Evolutionary conservation across 352 stramenopile genomes (phyloP).

Genomic region (Globisporangium middletonii): DNA sequence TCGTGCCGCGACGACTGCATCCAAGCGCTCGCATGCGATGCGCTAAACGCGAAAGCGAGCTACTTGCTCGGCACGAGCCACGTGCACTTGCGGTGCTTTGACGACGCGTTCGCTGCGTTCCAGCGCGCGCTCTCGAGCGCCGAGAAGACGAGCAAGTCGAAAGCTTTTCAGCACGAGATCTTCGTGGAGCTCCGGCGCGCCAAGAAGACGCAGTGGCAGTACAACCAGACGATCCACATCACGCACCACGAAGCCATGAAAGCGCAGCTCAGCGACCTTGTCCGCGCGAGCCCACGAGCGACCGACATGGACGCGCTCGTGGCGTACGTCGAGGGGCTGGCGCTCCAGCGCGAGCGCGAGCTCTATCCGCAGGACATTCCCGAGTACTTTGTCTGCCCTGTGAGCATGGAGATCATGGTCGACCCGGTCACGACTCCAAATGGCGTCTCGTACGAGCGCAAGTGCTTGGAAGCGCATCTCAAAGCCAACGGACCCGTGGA

Average conservation of each 20-base stretch:
- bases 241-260: constrained; percentile 39
- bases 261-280: constrained; percentile 30
- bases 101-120: constrained; percentile 46
- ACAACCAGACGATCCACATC: constrained; percentile 29
- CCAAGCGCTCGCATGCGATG: constrained; percentile 44
- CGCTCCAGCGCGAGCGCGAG: constrained; percentile 31
- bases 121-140: constrained; percentile 39
- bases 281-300: constrained; percentile 9
- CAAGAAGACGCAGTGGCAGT: constrained; percentile 65
- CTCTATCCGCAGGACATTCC: constrained; percentile 54
- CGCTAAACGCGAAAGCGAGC: constrained; percentile 67
- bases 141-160: constrained; percentile 51
- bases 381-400: constrained; percentile 76
- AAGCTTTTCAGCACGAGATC: constrained; percentile 55
- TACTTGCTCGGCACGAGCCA: constrained; percentile 69
- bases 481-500: constrained; percentile 60
- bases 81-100: constrained; percentile 39
- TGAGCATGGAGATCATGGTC: constrained; percentile 82
- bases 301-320: constrained; percentile 34
- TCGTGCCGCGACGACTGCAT: constrained; percentile 60
- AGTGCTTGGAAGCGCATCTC: constrained; percentile 64
- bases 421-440: constrained; percentile 77
- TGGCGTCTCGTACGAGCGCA: constrained; percentile 72
- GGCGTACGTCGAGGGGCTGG: constrained; percentile 57
- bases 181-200: constrained; percentile 41